Evolutionary conservation across 2,329 filamentous ascomycete genomes (phyloP), one percentile per base, ranked within the genome.

Genomic region (Fusarium ambrosium): DNA sequence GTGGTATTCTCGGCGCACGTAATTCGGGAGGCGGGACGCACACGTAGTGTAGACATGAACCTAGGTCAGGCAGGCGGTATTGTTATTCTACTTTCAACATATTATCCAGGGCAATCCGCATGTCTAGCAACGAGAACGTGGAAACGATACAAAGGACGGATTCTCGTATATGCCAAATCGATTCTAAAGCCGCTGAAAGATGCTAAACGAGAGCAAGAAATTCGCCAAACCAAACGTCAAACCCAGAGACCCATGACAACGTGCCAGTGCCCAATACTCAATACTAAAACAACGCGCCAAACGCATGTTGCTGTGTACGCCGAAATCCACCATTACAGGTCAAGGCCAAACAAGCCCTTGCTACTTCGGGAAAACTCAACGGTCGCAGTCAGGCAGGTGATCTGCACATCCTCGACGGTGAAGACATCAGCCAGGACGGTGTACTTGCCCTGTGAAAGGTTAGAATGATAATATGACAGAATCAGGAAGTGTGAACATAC

Each of bases 361-460:
- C 69, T 77, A 63, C 61, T 61, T 45, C 81, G 73, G 41, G 79
- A 79, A 81, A 97, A 96, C 53, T 84, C 81, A 68, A 97, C 91
- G 8, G 87, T 89, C 24, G 95, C 95, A 66, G 92, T 92, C 80
- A 99, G 88, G 85, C 97, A 99, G 70, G 95, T 97, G 74, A 99
- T 93, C 80, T 91, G 92, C 74, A 92, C 87, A 67, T 90, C 87
- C 62, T 97, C 92, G 70, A 87, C 88, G 76, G 90, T 95, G 84
- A 91, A 93, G 59, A 97, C 96, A 81, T 98, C 94, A 48, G 96
- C 97, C 43, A 92, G 85, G 39, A 99, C 97, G 20, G 90, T 93
- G 89, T 98, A 99, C 80, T 91, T 95, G 81, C 95, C 97, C 95
- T 97, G 74, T 3, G 6, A 4, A 4, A n/a, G n/a, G 43, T 75